Evolutionary conservation across 2,329 filamentous ascomycete genomes (phyloP), one percentile per base, ranked within the genome.

Genomic region (Penicillium corylophilum): DNA sequence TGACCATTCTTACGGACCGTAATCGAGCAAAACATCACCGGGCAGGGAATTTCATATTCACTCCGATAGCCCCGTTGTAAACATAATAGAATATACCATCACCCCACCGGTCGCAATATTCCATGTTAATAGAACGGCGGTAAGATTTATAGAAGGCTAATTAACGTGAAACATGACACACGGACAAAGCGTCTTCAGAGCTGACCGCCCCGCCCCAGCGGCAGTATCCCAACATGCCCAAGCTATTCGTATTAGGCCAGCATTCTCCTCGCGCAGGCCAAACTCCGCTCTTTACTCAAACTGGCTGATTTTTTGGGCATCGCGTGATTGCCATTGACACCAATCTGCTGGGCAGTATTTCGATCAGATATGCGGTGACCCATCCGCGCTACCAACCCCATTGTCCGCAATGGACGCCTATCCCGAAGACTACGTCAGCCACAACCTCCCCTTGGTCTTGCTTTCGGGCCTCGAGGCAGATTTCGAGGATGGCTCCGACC

Each of bases 391-490:
- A 47, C 35, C 35, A 51, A 59, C 54, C 15, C 35, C 52, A 53
- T 59, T 62, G 64, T 67, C 65, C 70, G 66, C 66, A 64, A 77
- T 77, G 75, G 74, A 77, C 62, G 72, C 71, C 54, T 78, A 75
- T 57, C 74, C 75, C 22, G 63, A 71, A 58, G 87, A 87, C 72
- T 95, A 92, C 76, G 79, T 95, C 71, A 84, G 86, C 69, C 91
- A 94, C 74, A 95, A 94, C 74, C 81, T 95, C 64, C 93, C 93
- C 31, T 81, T 96, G 51, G 75, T 97, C 55, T 78, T 95, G 42
- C 82, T 95, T 29, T 90, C 90, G 33, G 94, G 93, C 12, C 80
- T 96, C 29, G 79, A 74, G 66, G 67, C 67, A 60, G 63, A 56
- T 8, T 63, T 53, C 40, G 74, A 71, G 63, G 67, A 64, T 45